A percentile compares a stretch with the other conserved stretches of the same genome.
These are phyloP conservation scores for Pseudopediastrum boryanum DNA, from an alignment of 139 green algal species.

Conservation along the genomic window DNA sequence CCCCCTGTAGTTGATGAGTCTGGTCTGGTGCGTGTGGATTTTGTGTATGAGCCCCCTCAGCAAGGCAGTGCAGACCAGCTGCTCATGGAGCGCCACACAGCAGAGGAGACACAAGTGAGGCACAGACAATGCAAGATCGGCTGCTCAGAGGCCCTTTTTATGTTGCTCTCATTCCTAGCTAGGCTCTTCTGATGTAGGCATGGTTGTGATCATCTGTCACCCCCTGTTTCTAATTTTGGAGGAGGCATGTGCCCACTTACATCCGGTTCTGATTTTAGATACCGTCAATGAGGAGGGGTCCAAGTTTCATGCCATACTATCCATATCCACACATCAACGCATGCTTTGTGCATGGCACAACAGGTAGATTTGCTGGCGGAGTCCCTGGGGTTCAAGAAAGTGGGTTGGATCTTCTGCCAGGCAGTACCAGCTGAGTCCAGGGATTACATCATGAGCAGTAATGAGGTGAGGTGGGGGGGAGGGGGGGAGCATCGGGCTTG, in stretches of 20 bases:
- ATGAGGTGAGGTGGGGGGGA: conserved; percentile 78
- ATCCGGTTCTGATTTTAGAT: too few relatives aligned
- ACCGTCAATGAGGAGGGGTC: too few relatives aligned
- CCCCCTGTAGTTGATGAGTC: conserved; percentile 45
- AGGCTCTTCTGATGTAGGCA: too few relatives aligned
- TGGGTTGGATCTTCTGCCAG: conserved; percentile 94
- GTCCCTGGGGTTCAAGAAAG: conserved; percentile 58
- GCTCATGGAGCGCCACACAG: conserved; percentile 33
- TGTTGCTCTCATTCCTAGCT: too few relatives aligned
- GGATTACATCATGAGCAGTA: conserved; percentile 87
- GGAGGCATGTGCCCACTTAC: too few relatives aligned
- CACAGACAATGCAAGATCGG: neutral
- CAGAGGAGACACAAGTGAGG: conserved; percentile 48
- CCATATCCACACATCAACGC: too few relatives aligned
- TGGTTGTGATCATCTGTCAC: too few relatives aligned
- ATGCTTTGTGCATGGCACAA: neutral
- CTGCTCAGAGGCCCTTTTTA: neutral
- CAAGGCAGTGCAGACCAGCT: conserved; percentile 39
- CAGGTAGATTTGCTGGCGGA: conserved; percentile 59
- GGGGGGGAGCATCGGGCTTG: too few relatives aligned
- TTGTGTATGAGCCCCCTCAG: conserved; percentile 95
- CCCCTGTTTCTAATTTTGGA: too few relatives aligned
- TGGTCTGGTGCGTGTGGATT: conserved; percentile 53
- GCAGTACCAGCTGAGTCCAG: conserved; percentile 69
- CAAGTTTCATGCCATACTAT: too few relatives aligned